Base-by-base conservation (phyloP, 768 basidiomycete genomes). In the Tulasnella sp. region DNA sequence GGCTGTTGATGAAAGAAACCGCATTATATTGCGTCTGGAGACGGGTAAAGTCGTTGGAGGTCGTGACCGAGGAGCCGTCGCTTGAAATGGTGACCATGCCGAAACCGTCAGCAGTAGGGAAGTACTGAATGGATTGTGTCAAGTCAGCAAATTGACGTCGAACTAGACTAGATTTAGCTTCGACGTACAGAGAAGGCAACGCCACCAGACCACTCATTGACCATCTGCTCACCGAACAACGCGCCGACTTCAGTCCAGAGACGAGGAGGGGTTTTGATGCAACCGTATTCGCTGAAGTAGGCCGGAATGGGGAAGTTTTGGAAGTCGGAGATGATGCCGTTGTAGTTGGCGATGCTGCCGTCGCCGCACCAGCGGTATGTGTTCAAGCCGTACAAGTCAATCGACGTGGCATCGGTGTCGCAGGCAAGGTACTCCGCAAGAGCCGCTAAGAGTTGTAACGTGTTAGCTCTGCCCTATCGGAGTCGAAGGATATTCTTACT, bases 271-370 rank as follows among this genome's bases (percentile, higher is more conserved):
- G 82, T 83, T 7, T 85, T 87, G 82, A 91, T 89, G 83, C 92
- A 93, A 77, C 94, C 93, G 76, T 88, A 97, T 87, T 95, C 94
- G 82, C 93, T 92, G 85, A 97, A 94, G 86, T 97, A 96, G 11
- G 94, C 93, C 1, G 89, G 89, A 37, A 96, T 88, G 78, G 93
- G 93, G 83, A 90, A 92, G 79, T 84, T 84, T 26, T 82, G 83
- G 42, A 82, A 80, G 37, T 83, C 83, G 69, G 84, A 84, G 57
- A 81, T 79, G 51, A 82, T 74, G 83, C 83, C 84, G 11, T 61
- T 26, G 70, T 79, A 81, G 67, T 69, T 75, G 5, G 83, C 83
- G 74, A 90, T 89, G 13, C 85, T 88, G 5, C 89, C 89, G 79
- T 88, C 85, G 51, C 94, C 95, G 83, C 94, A 95, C 92, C 92